phyloP scores from a whole-genome alignment of 78 protist species.

The Parvularia atlantis region DNA sequence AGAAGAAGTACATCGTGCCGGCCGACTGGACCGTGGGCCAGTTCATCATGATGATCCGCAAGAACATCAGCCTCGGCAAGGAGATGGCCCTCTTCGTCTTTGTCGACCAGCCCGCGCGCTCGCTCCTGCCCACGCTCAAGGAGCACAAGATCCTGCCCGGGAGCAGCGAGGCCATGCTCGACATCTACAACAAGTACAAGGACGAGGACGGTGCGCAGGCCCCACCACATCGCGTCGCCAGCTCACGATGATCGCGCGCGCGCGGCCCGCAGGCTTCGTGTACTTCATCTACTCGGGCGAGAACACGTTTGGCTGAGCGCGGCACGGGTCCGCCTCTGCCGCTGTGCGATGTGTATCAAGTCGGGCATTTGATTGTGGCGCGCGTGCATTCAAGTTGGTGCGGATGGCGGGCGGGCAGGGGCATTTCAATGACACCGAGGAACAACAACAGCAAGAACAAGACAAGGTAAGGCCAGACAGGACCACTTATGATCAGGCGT shows the following conservation, averaged over 20 bases:
- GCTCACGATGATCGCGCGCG: no score
- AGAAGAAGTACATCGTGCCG: conserved; percentile 74
- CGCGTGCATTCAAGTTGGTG: no score
- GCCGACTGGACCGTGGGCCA: conserved; percentile 74
- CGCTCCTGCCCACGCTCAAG: conserved; percentile 30
- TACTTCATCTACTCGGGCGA: conserved; percentile 74
- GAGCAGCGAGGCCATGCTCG: background rate
- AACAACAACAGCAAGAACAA: no score
- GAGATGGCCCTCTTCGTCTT: conserved; percentile 72
- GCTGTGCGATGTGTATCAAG: no score
- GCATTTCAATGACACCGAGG: no score
- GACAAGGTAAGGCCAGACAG: no score
- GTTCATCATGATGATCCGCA: conserved; percentile 71
- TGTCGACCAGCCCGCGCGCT: conserved; percentile 39
- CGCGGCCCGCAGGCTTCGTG: no score
- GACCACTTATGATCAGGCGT: no score
- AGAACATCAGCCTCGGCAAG: conserved; percentile 61
- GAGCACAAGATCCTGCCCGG: background rate
- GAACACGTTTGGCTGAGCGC: conserved; percentile 64
- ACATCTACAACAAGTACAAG: conserved; percentile 65
- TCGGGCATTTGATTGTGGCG: no score
- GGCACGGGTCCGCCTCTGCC: no score
- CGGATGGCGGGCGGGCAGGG: no score
- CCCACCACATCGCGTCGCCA: no score
- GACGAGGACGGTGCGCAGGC: conserved; percentile 90